These are phyloP conservation scores for Metschnikowia dekortorum DNA, from an alignment of 805 yeast genomes.

Conservation along the genomic window DNA sequence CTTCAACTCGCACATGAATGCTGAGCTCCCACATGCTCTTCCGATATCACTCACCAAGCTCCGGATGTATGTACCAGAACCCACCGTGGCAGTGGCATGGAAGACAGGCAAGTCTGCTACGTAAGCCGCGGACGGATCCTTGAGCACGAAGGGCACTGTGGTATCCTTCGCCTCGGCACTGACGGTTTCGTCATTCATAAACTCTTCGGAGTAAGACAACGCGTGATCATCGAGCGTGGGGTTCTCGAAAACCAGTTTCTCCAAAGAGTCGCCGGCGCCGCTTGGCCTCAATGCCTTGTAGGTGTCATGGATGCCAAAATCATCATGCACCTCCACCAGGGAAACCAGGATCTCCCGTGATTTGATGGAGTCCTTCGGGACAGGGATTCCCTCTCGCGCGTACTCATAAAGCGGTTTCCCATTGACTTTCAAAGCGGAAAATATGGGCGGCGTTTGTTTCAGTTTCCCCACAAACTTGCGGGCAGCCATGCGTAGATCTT, in stretches of 20 bases:
- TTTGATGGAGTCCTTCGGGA: constrained; percentile 73
- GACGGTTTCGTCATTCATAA: constrained; percentile 33
- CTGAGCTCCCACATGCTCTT: constrained; percentile 69
- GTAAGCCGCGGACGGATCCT: constrained; percentile 35
- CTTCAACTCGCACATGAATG: constrained; percentile 81
- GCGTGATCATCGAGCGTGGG: constrained; percentile 63
- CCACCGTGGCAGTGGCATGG: constrained; percentile 72
- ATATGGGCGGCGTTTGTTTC: constrained; percentile 91
- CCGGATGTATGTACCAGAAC: constrained; percentile 94
- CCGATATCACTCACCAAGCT: constrained; percentile 88
- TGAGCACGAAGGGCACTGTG: constrained; percentile 32
- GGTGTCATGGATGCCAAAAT: constrained; percentile 51
- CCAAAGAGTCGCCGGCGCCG: constrained; percentile 44
- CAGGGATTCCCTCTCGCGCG: constrained; percentile 80
- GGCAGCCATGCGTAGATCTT: constrained; percentile 45
- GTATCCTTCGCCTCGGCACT: constrained; percentile 35
- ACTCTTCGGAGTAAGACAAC: constrained; percentile 55
- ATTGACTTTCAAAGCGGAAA: constrained; percentile 88
- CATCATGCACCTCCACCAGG: constrained; percentile 52
- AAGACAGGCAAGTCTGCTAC: constrained; percentile 60
- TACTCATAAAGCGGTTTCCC: constrained; percentile 94
- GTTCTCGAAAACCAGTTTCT: constrained; percentile 42
- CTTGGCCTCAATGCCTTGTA: constrained; percentile 43
- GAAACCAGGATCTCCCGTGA: constrained; percentile 65
- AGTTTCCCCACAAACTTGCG: constrained; percentile 74